Evolutionary conservation across 257 asterid genomes (phyloP).

Genomic region (Plantago elongata): DNA sequence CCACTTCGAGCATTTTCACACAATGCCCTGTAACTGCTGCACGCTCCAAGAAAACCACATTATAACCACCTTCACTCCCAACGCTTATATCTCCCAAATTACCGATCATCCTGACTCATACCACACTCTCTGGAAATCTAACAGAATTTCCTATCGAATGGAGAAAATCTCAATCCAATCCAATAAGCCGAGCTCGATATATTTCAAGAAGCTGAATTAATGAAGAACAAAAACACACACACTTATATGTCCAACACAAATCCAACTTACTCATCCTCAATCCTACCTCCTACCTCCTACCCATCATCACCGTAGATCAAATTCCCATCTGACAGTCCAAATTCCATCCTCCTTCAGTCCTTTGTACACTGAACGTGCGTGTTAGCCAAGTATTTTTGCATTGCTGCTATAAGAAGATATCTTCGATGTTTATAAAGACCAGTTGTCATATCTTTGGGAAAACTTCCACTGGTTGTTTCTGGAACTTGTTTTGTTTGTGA

Average conservation of each 20-base stretch:
- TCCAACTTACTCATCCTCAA: slow-evolving; percentile 28
- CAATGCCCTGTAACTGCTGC: slow-evolving; percentile 27
- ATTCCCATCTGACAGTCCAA: slow-evolving; percentile 48
- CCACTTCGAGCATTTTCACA: slow-evolving; percentile 20
- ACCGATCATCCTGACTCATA: slow-evolving; percentile 1
- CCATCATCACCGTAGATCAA: slow-evolving; percentile 53
- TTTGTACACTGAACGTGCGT: no score
- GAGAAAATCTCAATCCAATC: slow-evolving; percentile 25
- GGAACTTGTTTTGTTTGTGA: no score
- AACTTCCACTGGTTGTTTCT: no score
- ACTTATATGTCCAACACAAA: slow-evolving; percentile 7
- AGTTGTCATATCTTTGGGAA: no score
- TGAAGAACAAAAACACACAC: slow-evolving; percentile 73
- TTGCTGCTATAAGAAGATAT: no score
- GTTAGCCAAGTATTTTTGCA: no score
- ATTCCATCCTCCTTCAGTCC: no score
- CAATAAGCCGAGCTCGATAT: slow-evolving; percentile 29
- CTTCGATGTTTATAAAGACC: no score
- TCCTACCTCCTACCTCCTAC: slow-evolving; percentile 32
- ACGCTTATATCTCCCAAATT: slow-evolving; percentile 32
- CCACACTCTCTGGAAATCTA: slow-evolving; percentile 37
- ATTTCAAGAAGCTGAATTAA: slow-evolving; percentile 40
- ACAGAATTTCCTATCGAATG: slow-evolving; percentile 36
- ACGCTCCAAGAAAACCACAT: slow-evolving; percentile 28
- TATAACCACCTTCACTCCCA: slow-evolving; percentile 48